Base-by-base conservation (phyloP, 2,329 filamentous ascomycete species). In the Uncinocarpus reesii region DNA sequence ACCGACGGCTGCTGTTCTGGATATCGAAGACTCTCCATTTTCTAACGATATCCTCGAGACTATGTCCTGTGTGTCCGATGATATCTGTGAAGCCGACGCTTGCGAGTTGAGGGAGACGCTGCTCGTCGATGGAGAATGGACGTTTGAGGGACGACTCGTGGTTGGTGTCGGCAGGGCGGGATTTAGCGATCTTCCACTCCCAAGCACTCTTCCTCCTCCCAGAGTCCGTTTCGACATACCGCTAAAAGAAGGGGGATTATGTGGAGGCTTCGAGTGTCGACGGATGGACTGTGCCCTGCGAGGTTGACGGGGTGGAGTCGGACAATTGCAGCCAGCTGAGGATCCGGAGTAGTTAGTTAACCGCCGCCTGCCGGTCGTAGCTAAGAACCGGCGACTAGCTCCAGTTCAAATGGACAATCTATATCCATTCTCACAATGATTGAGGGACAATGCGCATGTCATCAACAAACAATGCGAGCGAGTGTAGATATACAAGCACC, bases 201-300 rank as follows among this genome's bases (percentile, higher is more conserved):
- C 90, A 60, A 95, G 73, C 62, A 95, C 82, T 71, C 90, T 81
- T 65, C 90, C 90, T 69, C 90, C 89, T 68, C 90, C 90, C 66
- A 95, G 78, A 74, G 84, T 89, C 73, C 86, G 81, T 67, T 78
- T 77, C 60, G 87, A 84, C 87, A 94, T 94, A 66, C 23, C 52
- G 20, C 16, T 8, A 21, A 23, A 2, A 11, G n/a, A 10, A 18
- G n/a, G n/a, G n/a, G n/a, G n/a, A n/a, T n/a, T n/a, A n/a, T n/a
- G n/a, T n/a, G n/a, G 32, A 15, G n/a, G 3, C 16, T 18, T 18
- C 34, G 34, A 36, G 16, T 13, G 16, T 40, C 24, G 43, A 32
- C 6, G n/a, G 18, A 24, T 18, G n/a, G 4, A 7, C 15, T 38
- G 32, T 2, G 7, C 16, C 52, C 53, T 53, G 55, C 48, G 52